phyloP scores from a whole-genome alignment of 768 basidiomycete species.

The Calvatia gigantea region DNA sequence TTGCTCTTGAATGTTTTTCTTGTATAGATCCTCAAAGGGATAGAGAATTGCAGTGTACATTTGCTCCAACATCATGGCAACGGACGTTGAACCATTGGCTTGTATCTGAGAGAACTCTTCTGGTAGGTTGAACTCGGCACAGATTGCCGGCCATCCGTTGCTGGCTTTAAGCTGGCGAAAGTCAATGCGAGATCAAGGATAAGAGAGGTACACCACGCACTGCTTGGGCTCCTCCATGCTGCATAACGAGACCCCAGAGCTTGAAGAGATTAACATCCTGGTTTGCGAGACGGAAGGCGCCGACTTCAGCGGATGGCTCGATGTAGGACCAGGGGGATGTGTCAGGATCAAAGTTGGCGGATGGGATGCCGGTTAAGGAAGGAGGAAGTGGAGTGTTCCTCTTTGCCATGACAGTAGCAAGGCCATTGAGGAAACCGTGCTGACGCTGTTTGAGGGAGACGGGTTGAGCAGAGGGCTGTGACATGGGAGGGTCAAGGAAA shows the following conservation, averaged over 20 bases:
- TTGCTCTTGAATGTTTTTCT: constrained; percentile 56
- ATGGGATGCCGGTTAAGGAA: constrained; percentile 59
- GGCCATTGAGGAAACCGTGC: constrained; percentile 54
- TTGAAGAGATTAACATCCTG: constrained; percentile 77
- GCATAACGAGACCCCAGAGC: constrained; percentile 60
- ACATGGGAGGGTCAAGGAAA: constrained; percentile 44
- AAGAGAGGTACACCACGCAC: constrained; percentile 36
- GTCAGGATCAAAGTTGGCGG: constrained; percentile 57
- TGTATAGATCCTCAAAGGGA: constrained; percentile 72
- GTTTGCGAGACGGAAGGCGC: constrained; percentile 65
- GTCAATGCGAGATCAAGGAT: constrained; percentile 15
- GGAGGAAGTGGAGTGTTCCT: constrained; percentile 70
- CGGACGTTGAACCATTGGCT: constrained; percentile 43
- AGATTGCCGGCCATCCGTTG: constrained; percentile 54
- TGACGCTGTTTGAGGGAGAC: constrained; percentile 48
- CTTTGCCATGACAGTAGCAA: constrained; percentile 57
- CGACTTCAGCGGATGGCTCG: constrained; percentile 59
- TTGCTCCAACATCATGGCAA: constrained; percentile 48
- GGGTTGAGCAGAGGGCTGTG: constrained; percentile 28
- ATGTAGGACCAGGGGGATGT: constrained; percentile 64
- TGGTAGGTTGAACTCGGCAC: constrained; percentile 57
- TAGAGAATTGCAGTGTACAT: constrained; percentile 61
- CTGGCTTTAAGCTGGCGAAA: constrained; percentile 41
- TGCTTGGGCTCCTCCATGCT: constrained; percentile 56
- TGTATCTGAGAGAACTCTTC: constrained; percentile 48